Conservation (phyloP, 352 stramenopile genomes). For the Phytophthora syringae region DNA sequence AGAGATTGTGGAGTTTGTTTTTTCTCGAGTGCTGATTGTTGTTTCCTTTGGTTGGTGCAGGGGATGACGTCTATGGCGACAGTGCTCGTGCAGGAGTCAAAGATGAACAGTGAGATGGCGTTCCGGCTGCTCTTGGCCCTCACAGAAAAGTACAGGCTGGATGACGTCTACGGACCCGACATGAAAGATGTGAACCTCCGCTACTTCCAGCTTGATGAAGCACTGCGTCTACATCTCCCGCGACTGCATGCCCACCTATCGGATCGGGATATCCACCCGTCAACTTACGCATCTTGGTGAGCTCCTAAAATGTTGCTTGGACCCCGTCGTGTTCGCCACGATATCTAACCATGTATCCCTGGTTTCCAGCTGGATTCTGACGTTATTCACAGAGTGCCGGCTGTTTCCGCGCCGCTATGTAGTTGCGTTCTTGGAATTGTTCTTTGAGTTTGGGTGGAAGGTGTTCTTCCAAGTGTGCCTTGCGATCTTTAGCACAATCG, state of each 20-base stretch:
- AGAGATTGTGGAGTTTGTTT: too few species aligned
- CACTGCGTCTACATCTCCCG: constrained; percentile 43
- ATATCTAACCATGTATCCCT: constrained; percentile 1
- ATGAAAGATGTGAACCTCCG: constrained; percentile 64
- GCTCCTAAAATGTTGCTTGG: not conserved
- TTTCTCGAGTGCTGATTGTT: not conserved
- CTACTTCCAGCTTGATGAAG: constrained; percentile 60
- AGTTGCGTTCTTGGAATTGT: constrained; percentile 51
- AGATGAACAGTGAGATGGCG: constrained; percentile 54
- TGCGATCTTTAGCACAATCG: constrained; percentile 44
- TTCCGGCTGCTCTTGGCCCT: constrained; percentile 57
- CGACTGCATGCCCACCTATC: constrained; percentile 49
- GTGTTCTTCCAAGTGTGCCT: constrained; percentile 53
- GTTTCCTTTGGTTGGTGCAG: constrained; percentile 13
- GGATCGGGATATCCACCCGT: constrained; percentile 52
- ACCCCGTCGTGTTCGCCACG: not conserved
- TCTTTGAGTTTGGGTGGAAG: constrained; percentile 59
- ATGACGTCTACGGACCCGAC: constrained; percentile 50
- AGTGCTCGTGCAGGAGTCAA: constrained; percentile 50
- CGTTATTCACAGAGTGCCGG: constrained; percentile 57
- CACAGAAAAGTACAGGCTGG: constrained; percentile 60
- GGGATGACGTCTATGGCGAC: constrained; percentile 58
- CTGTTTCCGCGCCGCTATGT: constrained; percentile 47
- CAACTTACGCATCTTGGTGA: constrained; percentile 58
- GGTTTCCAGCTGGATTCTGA: constrained; percentile 52